Evolutionary conservation across 768 basidiomycete genomes (phyloP).

Genomic region (Chiua virens): DNA sequence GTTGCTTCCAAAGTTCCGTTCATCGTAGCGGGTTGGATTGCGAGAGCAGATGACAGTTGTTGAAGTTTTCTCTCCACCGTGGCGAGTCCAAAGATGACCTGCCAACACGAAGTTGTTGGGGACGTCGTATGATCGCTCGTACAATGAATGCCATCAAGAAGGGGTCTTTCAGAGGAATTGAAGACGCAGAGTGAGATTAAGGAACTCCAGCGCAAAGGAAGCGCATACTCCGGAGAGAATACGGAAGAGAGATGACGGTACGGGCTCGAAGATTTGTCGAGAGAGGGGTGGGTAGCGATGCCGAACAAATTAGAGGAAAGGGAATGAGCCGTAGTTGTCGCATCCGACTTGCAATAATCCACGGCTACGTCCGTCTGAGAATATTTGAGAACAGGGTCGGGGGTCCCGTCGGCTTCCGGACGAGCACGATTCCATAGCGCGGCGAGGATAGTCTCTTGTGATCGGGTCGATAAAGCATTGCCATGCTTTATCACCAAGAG

Average conservation of each 20-base stretch:
- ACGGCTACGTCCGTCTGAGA: not conserved
- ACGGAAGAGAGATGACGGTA: constrained; percentile 8
- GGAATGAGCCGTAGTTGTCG: constrained; percentile 11
- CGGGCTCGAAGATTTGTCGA: not conserved
- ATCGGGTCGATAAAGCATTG: constrained; percentile 18
- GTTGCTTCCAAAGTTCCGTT: constrained; percentile 26
- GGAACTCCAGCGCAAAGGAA: constrained; percentile 43
- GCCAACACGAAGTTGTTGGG: constrained; percentile 33
- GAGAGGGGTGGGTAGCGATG: not conserved
- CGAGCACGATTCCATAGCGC: constrained; percentile 37
- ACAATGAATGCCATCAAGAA: not conserved
- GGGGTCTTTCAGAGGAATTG: constrained; percentile 6
- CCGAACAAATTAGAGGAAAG: constrained; percentile 15
- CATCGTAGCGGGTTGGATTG: not conserved
- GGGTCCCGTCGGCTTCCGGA: not conserved
- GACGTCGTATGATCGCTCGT: constrained; percentile 4
- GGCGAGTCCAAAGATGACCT: constrained; percentile 41
- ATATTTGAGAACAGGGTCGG: not conserved
- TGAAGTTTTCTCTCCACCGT: constrained; percentile 34
- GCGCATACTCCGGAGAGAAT: constrained; percentile 32
- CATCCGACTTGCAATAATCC: constrained; percentile 3
- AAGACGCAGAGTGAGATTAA: constrained; percentile 39
- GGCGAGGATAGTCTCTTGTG: constrained; percentile 37
- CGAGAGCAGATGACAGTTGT: not conserved
- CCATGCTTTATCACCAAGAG: constrained; percentile 34